These are phyloP conservation scores for Paecilomyces sp. DNA, from an alignment of 2,329 filamentous ascomycete species.

Conservation along the genomic window DNA sequence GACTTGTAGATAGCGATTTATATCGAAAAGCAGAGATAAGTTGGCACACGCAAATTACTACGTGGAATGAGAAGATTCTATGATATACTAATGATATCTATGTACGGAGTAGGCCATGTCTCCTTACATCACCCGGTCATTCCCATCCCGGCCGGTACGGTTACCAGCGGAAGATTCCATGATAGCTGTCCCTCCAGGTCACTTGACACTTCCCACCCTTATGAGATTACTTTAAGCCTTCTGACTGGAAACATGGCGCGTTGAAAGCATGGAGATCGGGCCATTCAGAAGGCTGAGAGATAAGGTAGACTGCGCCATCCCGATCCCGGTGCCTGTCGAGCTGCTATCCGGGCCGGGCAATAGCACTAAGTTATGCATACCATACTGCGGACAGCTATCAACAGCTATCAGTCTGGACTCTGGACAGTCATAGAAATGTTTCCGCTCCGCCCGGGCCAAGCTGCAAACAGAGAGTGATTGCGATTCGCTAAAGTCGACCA, in stretches of 20 bases:
- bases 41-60: not conserved
- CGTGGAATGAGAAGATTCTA: not conserved
- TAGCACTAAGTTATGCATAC: not conserved
- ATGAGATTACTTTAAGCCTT: not conserved
- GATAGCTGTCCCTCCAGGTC: not conserved
- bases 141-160: not conserved
- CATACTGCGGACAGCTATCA: not conserved
- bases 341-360: not conserved
- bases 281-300: not conserved
- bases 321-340: not conserved
- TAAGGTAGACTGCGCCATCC: not conserved
- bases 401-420: not conserved
- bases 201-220: not conserved
- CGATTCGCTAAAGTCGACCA: not conserved
- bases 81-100: not conserved
- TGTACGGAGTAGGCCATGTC: not conserved
- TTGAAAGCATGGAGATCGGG: not conserved
- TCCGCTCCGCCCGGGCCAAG: not conserved
- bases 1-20: not conserved
- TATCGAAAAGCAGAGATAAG: not conserved
- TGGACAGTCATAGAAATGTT: not conserved
- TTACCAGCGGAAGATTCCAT: not conserved
- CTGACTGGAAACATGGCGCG: not conserved
- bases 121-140: not conserved
- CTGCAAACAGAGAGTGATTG: not conserved